phyloP scores from a whole-genome alignment of 129 eudicot species.

The Solidago caesia region DNA sequence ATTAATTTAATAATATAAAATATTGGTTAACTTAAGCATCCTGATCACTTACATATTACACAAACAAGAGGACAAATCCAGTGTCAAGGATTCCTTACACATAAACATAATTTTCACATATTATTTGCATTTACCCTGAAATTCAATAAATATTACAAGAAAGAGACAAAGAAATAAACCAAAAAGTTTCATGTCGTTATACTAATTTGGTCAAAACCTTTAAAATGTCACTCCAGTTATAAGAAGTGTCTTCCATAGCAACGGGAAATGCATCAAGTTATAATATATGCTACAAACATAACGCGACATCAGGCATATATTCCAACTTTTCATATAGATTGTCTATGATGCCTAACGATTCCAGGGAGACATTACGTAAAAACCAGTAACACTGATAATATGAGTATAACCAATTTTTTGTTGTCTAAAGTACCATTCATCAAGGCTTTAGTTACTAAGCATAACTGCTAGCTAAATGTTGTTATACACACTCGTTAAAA shows the following conservation, averaged over 20 bases:
- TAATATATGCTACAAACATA: neutral
- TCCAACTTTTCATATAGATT: neutral
- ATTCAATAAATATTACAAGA: too few species aligned
- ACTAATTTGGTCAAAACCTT: neutral
- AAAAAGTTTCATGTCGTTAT: too few species aligned
- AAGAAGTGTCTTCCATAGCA: neutral
- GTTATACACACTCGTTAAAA: neutral
- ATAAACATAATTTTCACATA: too few species aligned
- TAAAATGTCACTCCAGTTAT: constrained; percentile 2
- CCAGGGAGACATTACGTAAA: too few species aligned
- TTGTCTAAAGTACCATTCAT: neutral
- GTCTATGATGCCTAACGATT: too few species aligned
- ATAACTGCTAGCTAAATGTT: neutral
- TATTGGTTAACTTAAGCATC: neutral
- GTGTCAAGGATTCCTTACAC: too few species aligned
- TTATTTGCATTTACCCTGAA: too few species aligned
- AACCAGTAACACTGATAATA: neutral
- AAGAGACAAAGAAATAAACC: too few species aligned
- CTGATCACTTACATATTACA: neutral
- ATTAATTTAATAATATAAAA: neutral
- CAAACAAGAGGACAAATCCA: too few species aligned
- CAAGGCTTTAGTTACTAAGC: neutral
- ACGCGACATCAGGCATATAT: constrained; percentile 1
- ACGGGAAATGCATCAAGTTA: neutral
- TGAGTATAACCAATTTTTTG: neutral